Percentiles rank a stretch among this genome's conserved stretches.
phyloP scores from a whole-genome alignment of 805 yeast species.

The Kregervanrija delftensis region DNA sequence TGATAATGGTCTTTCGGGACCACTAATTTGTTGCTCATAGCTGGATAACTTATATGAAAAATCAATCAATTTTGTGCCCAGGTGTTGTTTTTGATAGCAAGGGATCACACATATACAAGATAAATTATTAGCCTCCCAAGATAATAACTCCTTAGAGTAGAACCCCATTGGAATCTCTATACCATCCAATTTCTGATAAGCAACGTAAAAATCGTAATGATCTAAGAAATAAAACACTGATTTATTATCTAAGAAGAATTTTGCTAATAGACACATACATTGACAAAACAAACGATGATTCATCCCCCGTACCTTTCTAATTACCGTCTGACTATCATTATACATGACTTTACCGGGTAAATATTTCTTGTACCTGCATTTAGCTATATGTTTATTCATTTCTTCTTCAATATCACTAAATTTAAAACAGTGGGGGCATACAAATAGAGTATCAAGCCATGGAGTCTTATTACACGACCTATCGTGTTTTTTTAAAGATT shows the following conservation, averaged over 20 bases:
- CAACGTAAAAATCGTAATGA: constrained; percentile 70
- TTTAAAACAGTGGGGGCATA: constrained; percentile 82
- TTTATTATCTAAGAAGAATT: constrained; percentile 83
- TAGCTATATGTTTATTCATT: constrained; percentile 42
- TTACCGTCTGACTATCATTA: constrained; percentile 46
- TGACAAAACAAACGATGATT: constrained; percentile 68
- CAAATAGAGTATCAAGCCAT: constrained; percentile 58
- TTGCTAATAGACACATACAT: constrained; percentile 75
- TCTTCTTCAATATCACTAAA: constrained; percentile 47
- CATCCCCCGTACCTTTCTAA: constrained; percentile 63
- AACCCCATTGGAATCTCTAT: constrained; percentile 71
- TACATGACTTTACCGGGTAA: constrained; percentile 69
- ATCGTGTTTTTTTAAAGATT: constrained; percentile 12
- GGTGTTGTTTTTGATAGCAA: constrained; percentile 72
- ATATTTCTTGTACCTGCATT: constrained; percentile 33
- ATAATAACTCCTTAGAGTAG: constrained; percentile 78
- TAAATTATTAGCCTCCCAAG: constrained; percentile 76
- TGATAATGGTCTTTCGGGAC: constrained; percentile 90
- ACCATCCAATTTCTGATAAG: constrained; percentile 45
- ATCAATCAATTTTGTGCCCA: constrained; percentile 77
- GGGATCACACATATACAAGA: constrained; percentile 92
- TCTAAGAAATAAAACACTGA: constrained; percentile 78
- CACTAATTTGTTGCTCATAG: constrained; percentile 58
- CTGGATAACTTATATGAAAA: constrained; percentile 75
- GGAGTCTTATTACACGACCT: constrained; percentile 16